Base-by-base conservation (phyloP, 345 rosid species). In the Boechera retrofracta region DNA sequence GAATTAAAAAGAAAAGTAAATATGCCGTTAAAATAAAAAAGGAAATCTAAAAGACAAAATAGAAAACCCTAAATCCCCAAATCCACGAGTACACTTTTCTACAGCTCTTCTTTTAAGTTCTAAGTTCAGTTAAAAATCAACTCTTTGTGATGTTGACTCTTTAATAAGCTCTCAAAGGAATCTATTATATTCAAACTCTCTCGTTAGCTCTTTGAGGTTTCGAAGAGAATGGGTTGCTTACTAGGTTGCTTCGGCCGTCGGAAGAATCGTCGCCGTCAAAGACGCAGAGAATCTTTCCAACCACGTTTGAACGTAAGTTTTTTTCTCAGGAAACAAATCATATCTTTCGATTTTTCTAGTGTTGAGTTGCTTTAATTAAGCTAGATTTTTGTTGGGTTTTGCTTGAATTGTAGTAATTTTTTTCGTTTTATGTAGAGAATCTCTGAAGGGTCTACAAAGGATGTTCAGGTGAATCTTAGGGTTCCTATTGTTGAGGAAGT, bases 211-310 rank as follows among this genome's bases (percentile, higher is more conserved):
- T 66, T 47, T 66, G 64, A 55, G 32, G 39, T 32, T 45, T 42
- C 18, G 15, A 49, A 52, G 48, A 55, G 5, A 59, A 95, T 95
- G 99, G 99, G 93, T 79, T 95, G 98, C 83, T 88, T 95, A 77
- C 82, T 81, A 65, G 91, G 84, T 56, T 95, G 99, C 81, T 95
- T 95, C 76, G 93, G 98, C 62, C 81, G 97, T 29, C 84, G 94
- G 84, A 87, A 87, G 60, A 85, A 84, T 82, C 84, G 84, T 67
- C 86, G 75, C 38, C 81, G 80, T 54, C 89, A 87, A 6, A 81
- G 77, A 61, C 87, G 77, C 41, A 75, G 83, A 52, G 84, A 78
- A 66, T 86, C 84, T 76, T 84, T 85, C 68, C 92, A 85, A 64
- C 85, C 89, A 51, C 82, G 87, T 28, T 72, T 64, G 29, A 85